These are phyloP conservation scores for Emydomyces testavorans DNA, from an alignment of 2,329 filamentous ascomycete species.

Conservation along the genomic window DNA sequence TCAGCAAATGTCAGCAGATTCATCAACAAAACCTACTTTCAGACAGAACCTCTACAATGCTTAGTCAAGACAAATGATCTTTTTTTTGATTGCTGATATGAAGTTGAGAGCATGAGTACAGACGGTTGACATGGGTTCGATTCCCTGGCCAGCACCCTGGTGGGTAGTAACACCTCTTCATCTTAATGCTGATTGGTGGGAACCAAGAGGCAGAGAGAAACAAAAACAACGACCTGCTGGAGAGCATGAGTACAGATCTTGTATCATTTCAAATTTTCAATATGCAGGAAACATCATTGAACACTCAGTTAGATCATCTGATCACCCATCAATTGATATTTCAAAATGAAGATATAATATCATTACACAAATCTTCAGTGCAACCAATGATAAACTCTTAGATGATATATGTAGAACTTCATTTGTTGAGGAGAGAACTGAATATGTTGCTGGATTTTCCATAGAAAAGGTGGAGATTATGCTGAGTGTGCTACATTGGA, in stretches of 20 bases:
- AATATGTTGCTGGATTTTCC: not conserved
- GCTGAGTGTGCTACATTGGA: not conserved
- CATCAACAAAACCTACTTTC: not conserved
- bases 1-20: not conserved
- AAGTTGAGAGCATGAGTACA: too few relatives aligned
- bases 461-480: not conserved
- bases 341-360: not conserved
- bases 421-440: not conserved
- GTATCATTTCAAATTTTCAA: not conserved
- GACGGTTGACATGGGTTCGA: too few relatives aligned
- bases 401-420: not conserved
- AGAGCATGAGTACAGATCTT: not conserved
- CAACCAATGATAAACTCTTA: not conserved
- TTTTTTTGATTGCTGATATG: not conserved
- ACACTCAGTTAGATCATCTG: not conserved
- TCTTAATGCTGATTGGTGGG: too few relatives aligned
- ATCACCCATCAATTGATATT: not conserved
- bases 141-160: too few relatives aligned
- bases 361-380: not conserved
- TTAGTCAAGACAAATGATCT: not conserved
- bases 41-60: not conserved
- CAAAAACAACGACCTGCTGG: too few relatives aligned
- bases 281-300: not conserved
- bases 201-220: too few relatives aligned
- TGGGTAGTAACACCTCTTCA: too few relatives aligned